These are phyloP conservation scores for Candolleomyces eurysporus DNA, from an alignment of 768 basidiomycete species.

Conservation along the genomic window DNA sequence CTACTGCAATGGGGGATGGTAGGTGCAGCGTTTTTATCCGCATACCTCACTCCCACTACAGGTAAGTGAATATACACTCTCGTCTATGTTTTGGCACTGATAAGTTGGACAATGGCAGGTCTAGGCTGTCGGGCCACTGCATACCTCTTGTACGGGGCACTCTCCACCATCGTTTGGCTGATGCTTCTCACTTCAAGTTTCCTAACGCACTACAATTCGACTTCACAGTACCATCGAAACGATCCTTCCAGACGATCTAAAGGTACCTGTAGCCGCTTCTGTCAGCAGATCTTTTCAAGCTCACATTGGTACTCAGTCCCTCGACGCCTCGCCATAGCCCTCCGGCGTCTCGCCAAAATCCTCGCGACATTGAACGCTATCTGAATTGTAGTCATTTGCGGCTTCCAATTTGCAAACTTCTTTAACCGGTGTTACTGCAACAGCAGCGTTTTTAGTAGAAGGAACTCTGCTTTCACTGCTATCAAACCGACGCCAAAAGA, in stretches of 20 bases:
- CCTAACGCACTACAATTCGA: constrained; percentile 23
- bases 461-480: constrained; percentile 26
- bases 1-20: constrained; percentile 25
- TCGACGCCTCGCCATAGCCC: constrained; percentile 18
- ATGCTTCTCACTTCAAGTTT: constrained; percentile 26
- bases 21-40: constrained; percentile 20
- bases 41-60: constrained; percentile 19
- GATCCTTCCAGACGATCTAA: background rate
- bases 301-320: constrained; percentile 8
- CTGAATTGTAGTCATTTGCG: constrained; percentile 26
- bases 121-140: constrained; percentile 31
- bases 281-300: too few species aligned
- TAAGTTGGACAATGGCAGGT: constrained; percentile 14
- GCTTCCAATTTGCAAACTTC: constrained; percentile 32
- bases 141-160: constrained; percentile 27
- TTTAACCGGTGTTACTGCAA: constrained; percentile 36
- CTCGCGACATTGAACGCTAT: constrained; percentile 28
- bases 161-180: constrained; percentile 32
- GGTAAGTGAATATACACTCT: constrained; percentile 9
- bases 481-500: constrained; percentile 20
- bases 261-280: background rate
- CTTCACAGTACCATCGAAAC: too few species aligned
- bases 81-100: background rate
- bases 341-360: constrained; percentile 28
- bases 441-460: constrained; percentile 27